Evolutionary conservation across 306 rosid species (phyloP).

Genomic region (Lathyrus oleraceus): DNA sequence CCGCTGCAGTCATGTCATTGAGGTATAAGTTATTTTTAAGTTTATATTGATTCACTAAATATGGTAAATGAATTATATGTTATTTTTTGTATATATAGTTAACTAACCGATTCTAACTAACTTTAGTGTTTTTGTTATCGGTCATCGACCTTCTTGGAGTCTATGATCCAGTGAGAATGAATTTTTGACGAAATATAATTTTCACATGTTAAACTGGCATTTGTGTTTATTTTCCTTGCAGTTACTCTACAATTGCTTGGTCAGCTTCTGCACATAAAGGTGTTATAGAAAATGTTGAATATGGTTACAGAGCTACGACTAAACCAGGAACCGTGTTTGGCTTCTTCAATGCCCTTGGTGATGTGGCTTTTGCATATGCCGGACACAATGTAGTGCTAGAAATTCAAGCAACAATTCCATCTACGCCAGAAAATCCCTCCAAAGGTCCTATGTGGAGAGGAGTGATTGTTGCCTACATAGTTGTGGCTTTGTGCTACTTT

Average conservation of each 20-base stretch:
- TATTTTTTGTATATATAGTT: too few relatives aligned
- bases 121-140: too few relatives aligned
- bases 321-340: constrained; percentile 46
- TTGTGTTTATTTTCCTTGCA: constrained; percentile 30
- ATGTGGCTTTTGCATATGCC: constrained; percentile 73
- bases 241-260: constrained; percentile 83
- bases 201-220: neutral
- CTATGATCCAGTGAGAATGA: too few relatives aligned
- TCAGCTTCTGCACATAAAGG: constrained; percentile 58
- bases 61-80: too few relatives aligned
- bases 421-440: constrained; percentile 73
- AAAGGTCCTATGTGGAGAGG: constrained; percentile 85
- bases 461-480: constrained; percentile 58
- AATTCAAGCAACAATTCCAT: constrained; percentile 88
- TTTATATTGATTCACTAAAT: too few relatives aligned
- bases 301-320: constrained; percentile 39
- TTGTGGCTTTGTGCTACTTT: constrained; percentile 75
- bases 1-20: constrained; percentile 76
- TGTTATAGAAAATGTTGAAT: constrained; percentile 47
- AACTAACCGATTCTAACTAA: neutral
- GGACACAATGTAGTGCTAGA: constrained; percentile 82
- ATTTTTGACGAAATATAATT: neutral
- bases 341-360: constrained; percentile 67
- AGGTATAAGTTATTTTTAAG: constrained; percentile 42
- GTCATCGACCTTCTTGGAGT: too few relatives aligned